These are phyloP conservation scores for Harrya chromipes DNA, from an alignment of 768 basidiomycete species.

Conservation along the genomic window DNA sequence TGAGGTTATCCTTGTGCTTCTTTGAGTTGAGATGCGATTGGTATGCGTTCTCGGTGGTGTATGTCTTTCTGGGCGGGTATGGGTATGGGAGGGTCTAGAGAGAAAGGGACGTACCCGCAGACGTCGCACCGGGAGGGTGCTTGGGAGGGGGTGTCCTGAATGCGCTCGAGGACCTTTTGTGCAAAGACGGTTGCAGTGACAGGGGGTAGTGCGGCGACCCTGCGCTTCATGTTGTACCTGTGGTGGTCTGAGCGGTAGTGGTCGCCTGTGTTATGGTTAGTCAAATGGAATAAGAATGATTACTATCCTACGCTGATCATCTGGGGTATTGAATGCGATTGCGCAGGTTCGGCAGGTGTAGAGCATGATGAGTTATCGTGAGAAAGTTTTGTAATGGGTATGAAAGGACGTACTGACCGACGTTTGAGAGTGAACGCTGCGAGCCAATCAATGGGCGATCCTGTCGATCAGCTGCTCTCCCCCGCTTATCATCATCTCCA, in stretches of 20 bases:
- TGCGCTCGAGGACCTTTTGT: conserved; percentile 80
- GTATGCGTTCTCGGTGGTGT: conserved; percentile 87
- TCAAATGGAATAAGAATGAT: no score
- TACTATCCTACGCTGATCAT: conserved; percentile 89
- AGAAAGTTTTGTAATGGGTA: no score
- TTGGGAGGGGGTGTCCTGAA: conserved; percentile 59
- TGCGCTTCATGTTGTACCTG: conserved; percentile 97
- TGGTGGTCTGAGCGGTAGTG: conserved; percentile 96
- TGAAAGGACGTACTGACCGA: neutral
- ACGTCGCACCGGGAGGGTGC: conserved; percentile 64
- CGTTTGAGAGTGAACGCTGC: conserved; percentile 30
- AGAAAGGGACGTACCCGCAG: conserved; percentile 67
- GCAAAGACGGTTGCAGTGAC: conserved; percentile 77
- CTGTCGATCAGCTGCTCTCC: conserved; percentile 61
- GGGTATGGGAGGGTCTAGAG: neutral
- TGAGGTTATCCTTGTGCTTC: conserved; percentile 80
- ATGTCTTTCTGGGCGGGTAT: conserved; percentile 63
- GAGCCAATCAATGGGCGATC: conserved; percentile 54
- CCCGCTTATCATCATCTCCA: conserved; percentile 49
- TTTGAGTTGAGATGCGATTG: conserved; percentile 84
- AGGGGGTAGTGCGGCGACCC: conserved; percentile 86
- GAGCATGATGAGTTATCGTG: conserved; percentile 41
- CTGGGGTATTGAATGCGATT: conserved; percentile 79
- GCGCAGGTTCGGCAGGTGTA: conserved; percentile 85
- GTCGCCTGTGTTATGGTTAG: conserved; percentile 45